Percentiles rank a stretch among this genome's conserved stretches.
phyloP scores from a whole-genome alignment of 2,329 filamentous ascomycete species.

The Scortechinia acanthostroma region DNA sequence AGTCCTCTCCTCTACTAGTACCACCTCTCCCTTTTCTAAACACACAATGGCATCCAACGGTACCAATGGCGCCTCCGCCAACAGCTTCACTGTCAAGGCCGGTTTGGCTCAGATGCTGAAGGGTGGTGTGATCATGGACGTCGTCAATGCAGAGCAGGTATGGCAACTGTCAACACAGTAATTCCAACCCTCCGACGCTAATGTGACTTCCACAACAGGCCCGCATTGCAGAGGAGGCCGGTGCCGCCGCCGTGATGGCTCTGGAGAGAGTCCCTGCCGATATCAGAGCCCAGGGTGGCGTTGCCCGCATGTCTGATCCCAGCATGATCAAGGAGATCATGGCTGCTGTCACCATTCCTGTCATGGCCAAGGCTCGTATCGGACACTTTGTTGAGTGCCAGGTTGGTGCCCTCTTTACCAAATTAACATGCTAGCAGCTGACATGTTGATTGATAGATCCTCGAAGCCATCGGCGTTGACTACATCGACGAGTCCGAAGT shows the following conservation, averaged over 20 bases:
- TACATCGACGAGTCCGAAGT: slow-evolving; percentile 99
- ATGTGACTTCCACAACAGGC: slow-evolving; percentile 47
- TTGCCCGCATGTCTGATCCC: slow-evolving; percentile 94
- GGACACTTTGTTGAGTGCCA: slow-evolving; percentile 95
- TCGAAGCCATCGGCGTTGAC: slow-evolving; percentile 89
- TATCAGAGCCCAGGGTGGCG: slow-evolving; percentile 84
- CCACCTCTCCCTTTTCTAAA: background rate
- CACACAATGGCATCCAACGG: background rate
- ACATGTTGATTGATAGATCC: slow-evolving; percentile 73
- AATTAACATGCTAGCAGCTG: no score
- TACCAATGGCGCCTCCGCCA: background rate
- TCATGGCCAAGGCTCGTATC: slow-evolving; percentile 98
- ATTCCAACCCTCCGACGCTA: background rate
- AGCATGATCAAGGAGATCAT: slow-evolving; percentile 93
- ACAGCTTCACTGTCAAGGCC: slow-evolving; percentile 82
- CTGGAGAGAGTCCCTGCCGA: slow-evolving; percentile 95
- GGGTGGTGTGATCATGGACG: slow-evolving; percentile 99
- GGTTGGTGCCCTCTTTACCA: background rate
- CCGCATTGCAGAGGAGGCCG: slow-evolving; percentile 93
- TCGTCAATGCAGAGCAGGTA: slow-evolving; percentile 68
- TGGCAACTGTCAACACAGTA: background rate
- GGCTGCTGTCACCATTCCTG: slow-evolving; percentile 87
- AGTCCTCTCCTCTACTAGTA: background rate
- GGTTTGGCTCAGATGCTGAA: slow-evolving; percentile 97
- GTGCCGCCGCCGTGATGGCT: slow-evolving; percentile 94